These are phyloP conservation scores for Metschnikowia cerradonensis DNA, from an alignment of 805 yeast genomes.

Conservation along the genomic window DNA sequence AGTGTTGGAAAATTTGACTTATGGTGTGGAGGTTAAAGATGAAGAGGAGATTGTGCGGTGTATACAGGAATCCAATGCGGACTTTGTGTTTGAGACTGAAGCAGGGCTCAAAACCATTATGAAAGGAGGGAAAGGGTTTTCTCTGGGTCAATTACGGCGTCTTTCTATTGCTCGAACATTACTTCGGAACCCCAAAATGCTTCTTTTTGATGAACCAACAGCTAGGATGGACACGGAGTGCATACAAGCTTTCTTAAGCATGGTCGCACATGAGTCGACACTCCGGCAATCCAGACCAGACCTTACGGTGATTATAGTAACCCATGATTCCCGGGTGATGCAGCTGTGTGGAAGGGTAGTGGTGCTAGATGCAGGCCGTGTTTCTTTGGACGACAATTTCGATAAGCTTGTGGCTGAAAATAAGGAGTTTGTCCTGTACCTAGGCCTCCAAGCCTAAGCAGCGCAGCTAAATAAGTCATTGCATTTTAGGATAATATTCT, in stretches of 20 bases:
- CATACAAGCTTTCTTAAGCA: conserved; percentile 43
- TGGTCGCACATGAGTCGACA: conserved; percentile 37
- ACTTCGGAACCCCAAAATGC: conserved; percentile 56
- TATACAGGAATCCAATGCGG: conserved; percentile 48
- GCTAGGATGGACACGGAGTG: conserved; percentile 76
- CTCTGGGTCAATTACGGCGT: conserved; percentile 92
- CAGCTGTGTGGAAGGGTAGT: conserved; percentile 49
- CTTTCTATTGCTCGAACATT: conserved; percentile 81
- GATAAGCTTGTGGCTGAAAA: conserved; percentile 19
- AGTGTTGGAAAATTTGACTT: conserved; percentile 63
- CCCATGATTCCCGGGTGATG: conserved; percentile 73
- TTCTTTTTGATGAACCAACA: conserved; percentile 87
- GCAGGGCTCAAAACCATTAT: conserved; percentile 58
- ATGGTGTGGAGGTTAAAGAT: conserved; percentile 43
- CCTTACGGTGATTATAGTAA: conserved; percentile 54
- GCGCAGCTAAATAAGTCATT: too few relatives aligned
- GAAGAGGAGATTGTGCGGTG: conserved; percentile 31
- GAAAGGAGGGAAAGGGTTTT: conserved; percentile 49
- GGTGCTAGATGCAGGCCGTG: conserved; percentile 45
- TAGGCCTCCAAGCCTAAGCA: background rate
- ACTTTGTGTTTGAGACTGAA: conserved; percentile 53
- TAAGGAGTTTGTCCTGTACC: conserved; percentile 23
- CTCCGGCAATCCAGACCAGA: conserved; percentile 16
- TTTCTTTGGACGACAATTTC: conserved; percentile 45
- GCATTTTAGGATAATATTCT: too few relatives aligned